Base-by-base conservation (phyloP, 2,329 filamentous ascomycete genomes). In the Mollisia scopiformis region DNA sequence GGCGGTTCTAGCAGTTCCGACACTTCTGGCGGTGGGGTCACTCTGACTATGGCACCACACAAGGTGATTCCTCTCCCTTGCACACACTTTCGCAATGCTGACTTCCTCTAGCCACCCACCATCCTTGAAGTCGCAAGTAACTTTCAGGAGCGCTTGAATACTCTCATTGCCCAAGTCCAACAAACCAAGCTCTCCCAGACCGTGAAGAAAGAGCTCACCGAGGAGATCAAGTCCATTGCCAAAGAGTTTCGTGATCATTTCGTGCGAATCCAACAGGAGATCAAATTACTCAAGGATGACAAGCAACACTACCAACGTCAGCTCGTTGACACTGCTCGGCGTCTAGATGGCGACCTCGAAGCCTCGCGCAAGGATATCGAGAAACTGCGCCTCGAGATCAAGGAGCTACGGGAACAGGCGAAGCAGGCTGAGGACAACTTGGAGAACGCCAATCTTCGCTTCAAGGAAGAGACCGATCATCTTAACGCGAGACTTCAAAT, bases 401-500 rank as follows among this genome's bases (percentile, higher is more conserved):
- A 43, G 1, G 35, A 52, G 6, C 30, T 65, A 6, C 31, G 28
- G 5, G 6, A 57, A 11, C 52, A 60, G 39, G 39, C 37, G 4
- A 49, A 55, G 31, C 50, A 62, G 14, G 57, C 39, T 23, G 19
- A 23, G 6, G 55, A 58, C n/a, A 51, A 53, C 30, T 53, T 63
- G 8, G 27, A 27, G 6, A 23, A 61, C 16, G 13, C 58, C 21
- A 58, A 63, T 11, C 16, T 33, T 19, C 21, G 63, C 2, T 65
- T 39, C 31, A 51, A 59, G n/a, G 33, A 41, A 2, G 21, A 46
- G 2, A 59, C 60, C 11, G 47, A 59, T 2, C 33, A 55, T 1
- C 51, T 69, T 13, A 28, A 54, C 6, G 39, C 63, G 55, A 47
- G 65, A n/a, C n/a, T 70, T 31, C 31, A 19, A 10, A 23, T 59